A percentile compares a stretch with the other conserved stretches of the same genome.
These are phyloP conservation scores for Grosmannia penicillata DNA, from an alignment of 2,329 filamentous ascomycete genomes.

Conservation along the genomic window DNA sequence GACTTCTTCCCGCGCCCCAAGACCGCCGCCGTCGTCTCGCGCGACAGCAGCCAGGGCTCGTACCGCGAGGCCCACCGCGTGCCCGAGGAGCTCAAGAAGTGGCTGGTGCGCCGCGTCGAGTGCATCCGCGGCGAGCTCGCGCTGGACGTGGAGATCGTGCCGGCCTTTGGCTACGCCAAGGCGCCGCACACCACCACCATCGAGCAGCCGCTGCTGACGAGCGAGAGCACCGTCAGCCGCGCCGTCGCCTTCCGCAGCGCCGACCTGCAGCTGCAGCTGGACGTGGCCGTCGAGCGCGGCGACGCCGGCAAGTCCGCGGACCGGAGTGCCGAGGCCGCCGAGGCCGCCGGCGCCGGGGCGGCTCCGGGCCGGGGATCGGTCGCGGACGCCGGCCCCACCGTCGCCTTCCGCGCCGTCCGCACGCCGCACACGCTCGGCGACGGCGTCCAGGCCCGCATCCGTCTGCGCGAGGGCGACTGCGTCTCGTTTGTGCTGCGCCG, in stretches of 20 bases:
- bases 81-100: constrained; percentile 50
- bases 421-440: constrained; percentile 40
- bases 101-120: constrained; percentile 57
- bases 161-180: constrained; percentile 55
- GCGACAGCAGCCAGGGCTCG: constrained; percentile 30
- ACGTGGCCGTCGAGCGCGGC: constrained; percentile 46
- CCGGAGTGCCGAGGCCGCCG: constrained; percentile 12
- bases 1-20: constrained; percentile 65
- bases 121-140: constrained; percentile 54
- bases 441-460: constrained; percentile 45
- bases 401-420: constrained; percentile 39
- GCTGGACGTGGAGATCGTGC: constrained; percentile 56
- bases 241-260: constrained; percentile 48
- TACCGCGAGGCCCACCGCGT: constrained; percentile 38
- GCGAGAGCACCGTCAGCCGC: constrained; percentile 30
- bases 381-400: constrained; percentile 29
- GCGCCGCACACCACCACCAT: constrained; percentile 47
- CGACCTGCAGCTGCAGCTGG: constrained; percentile 46
- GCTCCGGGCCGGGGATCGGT: constrained; percentile 26
- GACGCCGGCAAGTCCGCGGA: not conserved
- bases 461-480: constrained; percentile 49
- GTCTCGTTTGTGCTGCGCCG: constrained; percentile 56
- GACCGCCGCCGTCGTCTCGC: constrained; percentile 35
- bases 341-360: not conserved
- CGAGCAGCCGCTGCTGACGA: constrained; percentile 25